Base-by-base conservation (phyloP, 1,284 basidiomycete genomes). In the Abortiporus biennis region DNA sequence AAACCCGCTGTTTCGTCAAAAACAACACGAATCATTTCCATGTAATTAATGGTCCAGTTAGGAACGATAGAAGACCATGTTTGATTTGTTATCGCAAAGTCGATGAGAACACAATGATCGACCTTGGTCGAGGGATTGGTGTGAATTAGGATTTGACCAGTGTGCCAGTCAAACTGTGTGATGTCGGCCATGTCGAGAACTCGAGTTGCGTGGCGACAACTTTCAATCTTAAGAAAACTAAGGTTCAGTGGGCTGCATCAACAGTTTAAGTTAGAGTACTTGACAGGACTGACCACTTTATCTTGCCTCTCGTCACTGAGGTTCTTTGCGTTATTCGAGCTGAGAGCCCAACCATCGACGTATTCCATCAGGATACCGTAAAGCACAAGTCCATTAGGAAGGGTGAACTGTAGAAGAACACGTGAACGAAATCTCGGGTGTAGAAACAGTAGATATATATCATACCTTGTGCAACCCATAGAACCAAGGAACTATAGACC, bases 401-500 rank as follows among this genome's bases (percentile, higher is more conserved):
- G 17, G 9, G 38, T 40, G 24, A 40, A 40, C 38, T 40, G 27
- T n/a, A 25, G 2, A 24, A 19, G 6, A 13, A 27, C 17, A 40
- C n/a, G 13, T 20, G 20, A 9, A 40, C 23, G 16, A n/a, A 9
- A 32, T 40, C 27, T 29, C 27, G 8, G 9, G 27, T n/a, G 27
- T n/a, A 29, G 8, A 29, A 24, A 13, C 8, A 29, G n/a, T n/a
- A 20, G n/a, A 27, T 8, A 12, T 16, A 6, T 8, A 11, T 36
- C 40, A 19, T 23, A 42, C 40, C 40, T 39, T 19, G 20, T 42
- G 31, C n/a, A 20, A 20, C 13, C 40, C 40, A 21, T 37, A 42
- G 40, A 42, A 42, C 40, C 40, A 42, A n/a, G 40, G 40, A 13
- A 42, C 20, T 21, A 42, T 11, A 20, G 40, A 21, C n/a, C 40